phyloP scores from a whole-genome alignment of 164 flowering plant species.

The Magnolia sinica region DNA sequence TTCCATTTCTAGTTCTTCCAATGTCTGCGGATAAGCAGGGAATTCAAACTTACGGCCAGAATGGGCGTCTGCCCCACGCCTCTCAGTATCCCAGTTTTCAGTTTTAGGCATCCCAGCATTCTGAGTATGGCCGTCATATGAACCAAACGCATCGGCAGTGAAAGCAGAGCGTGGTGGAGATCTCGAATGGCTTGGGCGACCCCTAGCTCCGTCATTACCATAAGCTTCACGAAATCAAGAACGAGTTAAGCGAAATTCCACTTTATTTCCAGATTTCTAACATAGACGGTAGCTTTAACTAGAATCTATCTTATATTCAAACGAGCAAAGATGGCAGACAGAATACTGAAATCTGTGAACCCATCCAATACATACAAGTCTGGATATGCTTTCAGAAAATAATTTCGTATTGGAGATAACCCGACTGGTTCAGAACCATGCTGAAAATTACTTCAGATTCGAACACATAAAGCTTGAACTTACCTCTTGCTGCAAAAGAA shows the following conservation, averaged over 20 bases:
- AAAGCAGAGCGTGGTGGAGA: conserved; percentile 65
- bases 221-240: conserved; percentile 97
- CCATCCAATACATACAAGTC: conserved; percentile 48
- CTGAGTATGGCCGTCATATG: conserved; percentile 55
- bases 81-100: conserved; percentile 65
- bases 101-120: conserved; percentile 44
- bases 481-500: conserved; percentile 92
- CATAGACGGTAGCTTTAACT: conserved; percentile 49
- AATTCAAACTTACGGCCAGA: conserved; percentile 49
- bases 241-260: conserved; percentile 51
- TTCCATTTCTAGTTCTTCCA: conserved; percentile 87
- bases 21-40: conserved; percentile 46
- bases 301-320: conserved; percentile 50
- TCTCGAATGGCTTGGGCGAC: conserved; percentile 67
- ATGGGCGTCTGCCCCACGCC: conserved; percentile 47
- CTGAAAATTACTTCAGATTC: conserved; percentile 59
- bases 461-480: conserved; percentile 76
- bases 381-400: conserved; percentile 48
- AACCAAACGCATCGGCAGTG: conserved; percentile 41
- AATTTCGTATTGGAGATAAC: conserved; percentile 42
- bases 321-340: conserved; percentile 13
- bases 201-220: conserved; percentile 75
- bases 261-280: conserved; percentile 48
- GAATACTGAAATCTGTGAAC: conserved; percentile 25
- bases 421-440: conserved; percentile 55